Evolutionary conservation across 441 rosid species (phyloP), one percentile per base, ranked within the genome.

Genomic region (Croton setiger): DNA sequence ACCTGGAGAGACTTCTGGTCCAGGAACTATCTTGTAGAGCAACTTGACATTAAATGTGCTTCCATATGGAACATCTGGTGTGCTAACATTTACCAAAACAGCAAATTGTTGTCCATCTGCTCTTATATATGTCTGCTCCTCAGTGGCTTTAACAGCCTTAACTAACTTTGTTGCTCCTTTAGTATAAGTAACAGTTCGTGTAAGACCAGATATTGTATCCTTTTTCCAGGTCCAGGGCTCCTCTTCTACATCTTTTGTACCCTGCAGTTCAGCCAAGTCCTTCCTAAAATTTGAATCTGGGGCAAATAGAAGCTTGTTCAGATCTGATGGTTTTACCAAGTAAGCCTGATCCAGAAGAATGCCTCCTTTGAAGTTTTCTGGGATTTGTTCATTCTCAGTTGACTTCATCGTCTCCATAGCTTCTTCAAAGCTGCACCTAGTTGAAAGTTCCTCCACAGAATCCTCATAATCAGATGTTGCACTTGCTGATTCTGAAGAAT

Each of bases 51-150:
- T 82, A 71, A 93, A 93, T 52, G 86, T 76, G 56, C 72, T 78
- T 53, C 97, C 98, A 74, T 81, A 89, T n/a, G 97, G 98, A 81
- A 87, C 97, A 56, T 87, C 93, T 1, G 97, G 96, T 49, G 95
- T 91, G 67, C 83, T 84, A 21, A 87, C 93, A 79, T 68, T 76
- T 69, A 83, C 74, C 45, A 75, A 64, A 52, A 91, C 65, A 36
- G 82, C 87, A 81, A 86, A 91, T 53, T 82, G 76, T 44, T 54
- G 70, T 45, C 88, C 92, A 72, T 75, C 75, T 2, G 88, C 97
- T 79, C 75, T 89, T 58, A 83, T 23, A 66, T 87, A 93, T 56
- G 88, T 79, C 76, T 93, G 96, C 69, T 79, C 85, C 80, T 93
- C 96, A 0, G 84, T 85, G 23, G 93, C 95, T 71, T 82, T 88